Conservation (phyloP, 495 filamentous ascomycete genomes). For the Podospora pseudoanserina region DNA sequence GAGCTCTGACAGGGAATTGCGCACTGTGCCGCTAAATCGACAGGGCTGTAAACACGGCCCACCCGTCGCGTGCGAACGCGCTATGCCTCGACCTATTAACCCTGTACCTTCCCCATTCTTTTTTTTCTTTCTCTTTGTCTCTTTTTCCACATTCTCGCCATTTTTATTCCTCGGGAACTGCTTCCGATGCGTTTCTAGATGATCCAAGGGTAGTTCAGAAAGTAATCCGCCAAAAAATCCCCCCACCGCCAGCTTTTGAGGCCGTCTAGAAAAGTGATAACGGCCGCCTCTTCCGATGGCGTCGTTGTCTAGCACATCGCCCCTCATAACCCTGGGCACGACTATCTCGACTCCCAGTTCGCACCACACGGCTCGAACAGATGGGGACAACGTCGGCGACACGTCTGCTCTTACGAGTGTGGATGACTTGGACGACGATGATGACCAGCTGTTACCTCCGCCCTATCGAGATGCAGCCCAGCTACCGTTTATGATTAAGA, state of each 20-base stretch:
- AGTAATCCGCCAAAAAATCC: not conserved
- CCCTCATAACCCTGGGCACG: slow-evolving; percentile 23
- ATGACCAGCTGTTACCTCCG: not conserved
- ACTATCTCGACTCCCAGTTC: slow-evolving; percentile 19
- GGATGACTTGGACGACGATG: not conserved
- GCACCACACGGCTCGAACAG: not conserved
- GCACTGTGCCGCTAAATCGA: not conserved
- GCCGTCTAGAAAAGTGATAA: not conserved
- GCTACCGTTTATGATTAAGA: slow-evolving; percentile 59
- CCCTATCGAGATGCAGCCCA: slow-evolving; percentile 51
- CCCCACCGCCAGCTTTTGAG: not conserved
- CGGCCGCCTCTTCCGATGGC: not conserved
- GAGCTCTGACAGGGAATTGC: not conserved
- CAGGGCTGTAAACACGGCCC: not conserved
- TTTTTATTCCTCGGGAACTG: not conserved
- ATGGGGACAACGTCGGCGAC: slow-evolving; percentile 15
- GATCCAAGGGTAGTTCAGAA: not conserved
- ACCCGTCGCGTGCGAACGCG: not conserved
- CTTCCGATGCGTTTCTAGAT: not conserved
- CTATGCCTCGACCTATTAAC: not conserved
- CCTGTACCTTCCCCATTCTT: not conserved
- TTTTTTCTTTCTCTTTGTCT: not conserved
- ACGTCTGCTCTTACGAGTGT: not conserved
- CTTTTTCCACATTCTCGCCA: not conserved
- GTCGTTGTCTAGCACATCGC: slow-evolving; percentile 23